A percentile compares a stretch with the other conserved stretches of the same genome.
Evolutionary conservation across 2,329 filamentous ascomycete species (phyloP).

Genomic region (Mollisia scopiformis): DNA sequence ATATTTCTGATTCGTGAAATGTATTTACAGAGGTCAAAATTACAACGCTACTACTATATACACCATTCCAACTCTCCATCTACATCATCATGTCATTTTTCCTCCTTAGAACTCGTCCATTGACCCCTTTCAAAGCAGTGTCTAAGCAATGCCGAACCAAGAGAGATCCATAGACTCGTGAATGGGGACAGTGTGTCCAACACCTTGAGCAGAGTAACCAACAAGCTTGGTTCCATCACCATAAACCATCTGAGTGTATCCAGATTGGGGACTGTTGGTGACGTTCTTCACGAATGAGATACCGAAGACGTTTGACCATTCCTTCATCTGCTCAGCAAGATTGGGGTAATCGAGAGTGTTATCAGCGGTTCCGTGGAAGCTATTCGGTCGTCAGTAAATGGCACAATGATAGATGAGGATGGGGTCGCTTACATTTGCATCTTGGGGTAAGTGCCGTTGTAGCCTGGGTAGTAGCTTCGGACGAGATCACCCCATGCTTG

Average conservation of each 20-base stretch:
- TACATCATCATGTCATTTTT: background rate
- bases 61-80: background rate
- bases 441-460: slow-evolving; percentile 42
- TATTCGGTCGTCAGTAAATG: slow-evolving; percentile 11
- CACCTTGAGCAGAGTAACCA: slow-evolving; percentile 35
- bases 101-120: background rate
- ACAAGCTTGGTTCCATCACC: slow-evolving; percentile 39
- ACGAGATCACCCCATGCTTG: slow-evolving; percentile 53
- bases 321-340: slow-evolving; percentile 47
- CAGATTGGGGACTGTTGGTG: slow-evolving; percentile 32
- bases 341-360: slow-evolving; percentile 42
- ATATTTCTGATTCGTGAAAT: no score
- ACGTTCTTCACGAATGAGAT: slow-evolving; percentile 31
- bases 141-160: slow-evolving; percentile 21
- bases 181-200: slow-evolving; percentile 38
- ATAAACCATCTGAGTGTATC: slow-evolving; percentile 39
- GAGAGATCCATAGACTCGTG: slow-evolving; percentile 34
- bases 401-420: slow-evolving; percentile 19
- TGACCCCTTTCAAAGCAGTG: background rate
- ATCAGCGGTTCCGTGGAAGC: slow-evolving; percentile 44
- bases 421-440: slow-evolving; percentile 36
- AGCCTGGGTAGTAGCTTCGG: slow-evolving; percentile 41
- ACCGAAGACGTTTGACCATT: slow-evolving; percentile 49
- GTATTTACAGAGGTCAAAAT: background rate
- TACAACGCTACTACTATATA: background rate